A percentile compares a stretch with the other conserved stretches of the same genome.
Evolutionary conservation across 257 asterid genomes (phyloP).

Genomic region (Jasminum sambac): DNA sequence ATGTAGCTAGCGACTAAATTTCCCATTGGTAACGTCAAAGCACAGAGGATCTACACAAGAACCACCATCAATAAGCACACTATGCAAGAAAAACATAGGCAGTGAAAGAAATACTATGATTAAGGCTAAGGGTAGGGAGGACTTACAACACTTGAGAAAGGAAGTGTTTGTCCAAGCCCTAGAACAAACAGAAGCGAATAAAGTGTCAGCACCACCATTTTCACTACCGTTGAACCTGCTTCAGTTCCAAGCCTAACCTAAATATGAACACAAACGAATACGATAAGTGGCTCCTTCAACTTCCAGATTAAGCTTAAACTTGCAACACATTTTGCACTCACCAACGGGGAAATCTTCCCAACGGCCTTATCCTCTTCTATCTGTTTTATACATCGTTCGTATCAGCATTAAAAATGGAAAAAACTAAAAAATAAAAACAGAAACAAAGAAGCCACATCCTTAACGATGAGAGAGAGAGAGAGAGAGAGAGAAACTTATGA

Average conservation of each 20-base stretch:
- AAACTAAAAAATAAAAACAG: no score
- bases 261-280: conserved; percentile 11
- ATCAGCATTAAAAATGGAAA: no score
- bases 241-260: conserved; percentile 59
- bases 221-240: conserved; percentile 45
- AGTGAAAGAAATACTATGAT: background rate
- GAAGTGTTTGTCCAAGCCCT: conserved; percentile 42
- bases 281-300: background rate
- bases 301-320: background rate
- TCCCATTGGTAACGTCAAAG: conserved; percentile 57
- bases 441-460: background rate
- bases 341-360: conserved; percentile 61
- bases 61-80: background rate
- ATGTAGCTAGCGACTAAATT: conserved; percentile 46
- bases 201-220: conserved; percentile 36
- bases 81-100: background rate
- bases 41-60: conserved; percentile 46
- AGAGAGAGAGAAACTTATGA: conserved; percentile 22
- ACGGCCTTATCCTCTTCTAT: conserved; percentile 51
- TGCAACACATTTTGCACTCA: conserved; percentile 24
- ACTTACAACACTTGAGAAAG: conserved; percentile 42
- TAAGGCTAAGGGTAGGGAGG: background rate
- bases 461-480: background rate
- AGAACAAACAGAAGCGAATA: conserved; percentile 40
- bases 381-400: conserved; percentile 24